Conservation (phyloP, 441 rosid species). For the Lepidium campestre region DNA sequence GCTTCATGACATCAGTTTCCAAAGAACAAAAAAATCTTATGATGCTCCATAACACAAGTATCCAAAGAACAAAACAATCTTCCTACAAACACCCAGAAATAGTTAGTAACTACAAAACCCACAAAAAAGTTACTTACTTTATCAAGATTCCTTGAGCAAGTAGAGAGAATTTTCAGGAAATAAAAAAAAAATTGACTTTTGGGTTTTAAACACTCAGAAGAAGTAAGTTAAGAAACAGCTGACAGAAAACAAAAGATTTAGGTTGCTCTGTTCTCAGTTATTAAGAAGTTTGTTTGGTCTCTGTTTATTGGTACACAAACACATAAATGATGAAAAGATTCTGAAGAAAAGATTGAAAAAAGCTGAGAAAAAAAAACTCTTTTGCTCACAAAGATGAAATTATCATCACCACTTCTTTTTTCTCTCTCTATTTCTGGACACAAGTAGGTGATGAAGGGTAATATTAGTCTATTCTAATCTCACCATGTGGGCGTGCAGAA, state of each 20-base stretch:
- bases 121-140: conserved; percentile 33
- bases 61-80: conserved; percentile 19
- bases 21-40: conserved; percentile 20
- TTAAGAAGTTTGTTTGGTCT: conserved; percentile 16
- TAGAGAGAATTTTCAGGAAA: conserved; percentile 13
- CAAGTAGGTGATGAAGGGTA: conserved; percentile 22
- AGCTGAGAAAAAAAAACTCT: conserved; percentile 1
- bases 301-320: conserved; percentile 18
- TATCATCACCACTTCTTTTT: conserved; percentile 20
- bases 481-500: conserved; percentile 37
- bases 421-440: conserved; percentile 5
- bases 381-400: conserved; percentile 20
- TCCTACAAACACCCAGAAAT: conserved; percentile 21
- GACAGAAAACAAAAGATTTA: conserved; percentile 13
- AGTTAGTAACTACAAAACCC: conserved; percentile 15
- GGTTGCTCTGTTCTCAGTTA: conserved; percentile 21
- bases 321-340: conserved; percentile 22
- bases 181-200: conserved; percentile 6
- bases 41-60: conserved; percentile 22
- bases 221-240: conserved; percentile 12
- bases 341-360: conserved; percentile 8
- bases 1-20: conserved; percentile 25
- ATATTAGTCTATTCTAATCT: conserved; percentile 19
- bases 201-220: conserved; percentile 25
- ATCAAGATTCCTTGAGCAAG: conserved; percentile 33